Evolutionary conservation across 108 stramenopile genomes (phyloP), one percentile per base, ranked within the genome.

Genomic region (Skeletonema costatum): DNA sequence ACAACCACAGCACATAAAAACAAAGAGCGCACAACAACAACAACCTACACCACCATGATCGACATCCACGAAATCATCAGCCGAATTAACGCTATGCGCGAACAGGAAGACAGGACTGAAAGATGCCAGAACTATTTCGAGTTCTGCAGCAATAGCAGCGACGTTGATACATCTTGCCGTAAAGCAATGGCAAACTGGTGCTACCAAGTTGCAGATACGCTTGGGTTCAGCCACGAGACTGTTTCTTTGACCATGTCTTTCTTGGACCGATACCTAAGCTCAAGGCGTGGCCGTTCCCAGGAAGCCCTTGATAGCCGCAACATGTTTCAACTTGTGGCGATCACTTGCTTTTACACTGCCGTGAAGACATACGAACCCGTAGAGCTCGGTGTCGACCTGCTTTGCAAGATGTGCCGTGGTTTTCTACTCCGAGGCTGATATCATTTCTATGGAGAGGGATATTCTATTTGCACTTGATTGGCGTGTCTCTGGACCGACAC

Each of bases 241-340:
- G 93, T 89, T 16, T 68, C 75, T 2, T 66, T 91, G 39, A 77
- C 93, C 41, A 84, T 91, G 73, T 87, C 78, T 12, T 78, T 73
- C 50, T 66, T 85, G 14, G 84, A 82, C 53, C 78, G 84, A 19
- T 85, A 59, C 73, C 63, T 85, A 29, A 64, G 62, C 31, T 77
- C 84, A 12, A 44, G 66, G 1, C 39, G 33, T 25, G 80, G 65
- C 17, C 7, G 48, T 16, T 70, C 78, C 19, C 17, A 12, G 25
- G 31, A 60, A 32, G 68, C 41, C 29, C 69, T 80, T 14, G 19
- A 46, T 9, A 31, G 69, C 63, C 78, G 81, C 41, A 62, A 74
- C 35, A 35, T 63, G 39, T 93, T 85, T 70, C 93, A 93, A 65
- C 78, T 93, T n/a, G 93, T 88, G n/a, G 84, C 86, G 48, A 76